Evolutionary conservation across 306 rosid genomes (phyloP), one percentile per base, ranked within the genome.

Genomic region (Spatholobus suberectus): DNA sequence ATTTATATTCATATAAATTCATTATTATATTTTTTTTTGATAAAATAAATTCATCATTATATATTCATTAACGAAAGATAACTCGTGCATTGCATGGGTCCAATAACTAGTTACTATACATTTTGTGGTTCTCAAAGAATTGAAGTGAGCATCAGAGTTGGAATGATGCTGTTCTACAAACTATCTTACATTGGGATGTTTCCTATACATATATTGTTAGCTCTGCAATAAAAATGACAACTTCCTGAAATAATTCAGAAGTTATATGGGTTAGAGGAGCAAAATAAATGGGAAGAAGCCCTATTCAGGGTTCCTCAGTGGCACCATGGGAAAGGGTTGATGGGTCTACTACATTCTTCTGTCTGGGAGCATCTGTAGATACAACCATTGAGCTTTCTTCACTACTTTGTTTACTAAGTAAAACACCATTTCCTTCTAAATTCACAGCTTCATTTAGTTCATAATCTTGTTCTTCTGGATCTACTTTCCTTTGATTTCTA

Each of bases 361-460:
- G 67, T 41, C 5, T 81, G 11, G 21, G 1, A 71, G 35, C 78
- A 87, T 83, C 83, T 76, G 80, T 44, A 24, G 87, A 35, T 43
- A 59, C 73, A 69, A 61, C 63, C 80, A 52, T 17, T 66, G 80
- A 59, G 63, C 79, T 87, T 37, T 86, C 88, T 73, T 89, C 88
- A 67, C 68, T 80, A 20, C 76, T 92, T 52, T 82, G 88, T 41
- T 87, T 78, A 75, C 89, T 55, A 78, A 46, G 24, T 18, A 89
- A 72, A 76, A 86, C 89, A 66, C 95, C 97, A 41, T 93, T 91
- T 81, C 89, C 96, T 72, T 85, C 85, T 44, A 85, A 77, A 76
- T 61, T 72, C 81, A 66, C 85, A 29, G 88, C 44, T 73, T 52
- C 85, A 76, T 83, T 78, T 72, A 83, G 83, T 62, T 87, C 88